A percentile compares a stretch with the other conserved stretches of the same genome.
Evolutionary conservation across 768 basidiomycete genomes (phyloP).

Genomic region (Kwoniella mangroviensis): DNA sequence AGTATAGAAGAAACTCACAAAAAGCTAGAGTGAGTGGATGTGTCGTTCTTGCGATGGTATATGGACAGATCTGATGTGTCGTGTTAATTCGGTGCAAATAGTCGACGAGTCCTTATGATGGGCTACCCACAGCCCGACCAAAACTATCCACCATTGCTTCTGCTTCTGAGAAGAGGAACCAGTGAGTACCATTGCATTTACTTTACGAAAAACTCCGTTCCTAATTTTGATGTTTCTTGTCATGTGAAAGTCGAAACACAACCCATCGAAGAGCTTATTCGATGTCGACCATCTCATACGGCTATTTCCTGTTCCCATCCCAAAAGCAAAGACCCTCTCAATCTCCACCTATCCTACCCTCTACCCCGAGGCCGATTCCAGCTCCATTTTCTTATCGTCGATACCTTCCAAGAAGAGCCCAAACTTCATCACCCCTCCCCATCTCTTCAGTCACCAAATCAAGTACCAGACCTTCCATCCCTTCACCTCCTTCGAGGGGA

Average conservation of each 20-base stretch:
- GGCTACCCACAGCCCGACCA: neutral
- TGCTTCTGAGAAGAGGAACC: neutral
- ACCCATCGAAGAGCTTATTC: conserved; percentile 26
- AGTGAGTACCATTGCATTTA: neutral
- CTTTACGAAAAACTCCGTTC: too few species aligned
- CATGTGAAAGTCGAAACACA: neutral
- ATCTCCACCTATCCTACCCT: neutral
- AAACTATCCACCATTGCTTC: neutral
- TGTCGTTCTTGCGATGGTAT: too few species aligned
- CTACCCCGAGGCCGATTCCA: neutral
- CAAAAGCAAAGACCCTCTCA: neutral
- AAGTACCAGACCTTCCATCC: neutral
- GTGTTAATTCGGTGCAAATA: neutral
- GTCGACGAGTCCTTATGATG: conserved; percentile 12
- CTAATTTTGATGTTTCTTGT: neutral
- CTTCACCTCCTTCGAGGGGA: conserved; percentile 3
- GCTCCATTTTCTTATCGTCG: neutral
- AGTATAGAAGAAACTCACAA: neutral
- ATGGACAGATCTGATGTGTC: neutral
- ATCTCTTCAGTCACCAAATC: too few species aligned
- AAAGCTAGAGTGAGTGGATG: conserved; percentile 3
- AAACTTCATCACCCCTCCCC: neutral
- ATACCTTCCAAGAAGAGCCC: too few species aligned
- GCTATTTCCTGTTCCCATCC: conserved; percentile 8
- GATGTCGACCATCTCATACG: conserved; percentile 17